Evolutionary conservation across 75 land plant genomes (phyloP), one percentile per base, ranked within the genome.

Genomic region (Adiantum capillusveneris): DNA sequence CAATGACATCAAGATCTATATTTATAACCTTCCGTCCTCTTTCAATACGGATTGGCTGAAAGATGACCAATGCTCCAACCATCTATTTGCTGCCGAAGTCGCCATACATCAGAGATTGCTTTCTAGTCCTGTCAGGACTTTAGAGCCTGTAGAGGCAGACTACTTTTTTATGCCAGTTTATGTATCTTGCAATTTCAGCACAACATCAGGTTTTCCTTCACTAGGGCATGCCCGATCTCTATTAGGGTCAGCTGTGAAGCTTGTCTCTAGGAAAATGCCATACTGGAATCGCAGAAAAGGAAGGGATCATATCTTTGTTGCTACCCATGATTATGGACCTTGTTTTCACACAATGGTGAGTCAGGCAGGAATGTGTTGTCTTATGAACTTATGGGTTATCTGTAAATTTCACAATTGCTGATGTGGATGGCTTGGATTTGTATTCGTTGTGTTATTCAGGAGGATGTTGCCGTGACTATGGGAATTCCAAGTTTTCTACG

Each of bases 81-180:
- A 93, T 67, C 68, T 93, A 51, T 93, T 93, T 59, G 95, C 98
- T 0, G 68, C 98, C 0, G 98, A 93, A 74, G 98, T 93, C 6
- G 98, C 96, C 50, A 81, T 93, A 19, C 98, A 93, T 64, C 65
- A 67, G 34, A 74, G 76, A 24, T 39, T 93, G 42, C 19, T 83
- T 59, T 52, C 18, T 7, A 78, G 75, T 58, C 70, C 71, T 2
- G 61, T 69, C 18, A 58, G 98, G 29, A 85, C 88, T 0, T 31
- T 75, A 42, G 74, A 85, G 50, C 90, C 96, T 0, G 39, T 25
- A 19, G 83, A 93, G 50, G 98, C 98, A 1, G 90, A 93, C 43
- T 85, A 83, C 71, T 93, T 89, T 83, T 88, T 88, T 63, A 79
- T 93, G 28, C 98, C 98, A 16, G 90, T 88, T 17, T 93, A 93